phyloP scores from a whole-genome alignment of 2,329 filamentous ascomycete species.

The Apiospora rasikravindrae region DNA sequence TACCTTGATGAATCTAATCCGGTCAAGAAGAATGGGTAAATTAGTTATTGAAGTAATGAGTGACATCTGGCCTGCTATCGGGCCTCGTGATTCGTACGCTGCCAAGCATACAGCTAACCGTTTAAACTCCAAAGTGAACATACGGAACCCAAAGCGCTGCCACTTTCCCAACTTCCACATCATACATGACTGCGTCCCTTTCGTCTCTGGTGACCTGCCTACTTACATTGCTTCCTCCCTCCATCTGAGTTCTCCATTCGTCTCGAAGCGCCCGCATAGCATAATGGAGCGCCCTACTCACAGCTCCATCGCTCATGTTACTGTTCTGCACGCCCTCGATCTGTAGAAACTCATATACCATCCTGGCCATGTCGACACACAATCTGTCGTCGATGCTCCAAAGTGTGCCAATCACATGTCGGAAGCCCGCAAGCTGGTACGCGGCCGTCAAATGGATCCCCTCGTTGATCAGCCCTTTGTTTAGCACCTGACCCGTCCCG shows the following conservation, averaged over 20 bases:
- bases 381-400: constrained; percentile 33
- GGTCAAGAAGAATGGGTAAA: not conserved
- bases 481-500: constrained; percentile 35
- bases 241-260: no score
- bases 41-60: not conserved
- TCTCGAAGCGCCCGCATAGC: no score
- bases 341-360: no score
- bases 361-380: no score
- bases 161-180: not conserved
- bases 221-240: no score
- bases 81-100: no score
- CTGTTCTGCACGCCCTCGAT: no score
- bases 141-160: not conserved
- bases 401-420: constrained; percentile 46
- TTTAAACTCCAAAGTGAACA: not conserved
- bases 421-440: constrained; percentile 46
- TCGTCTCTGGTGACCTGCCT: not conserved
- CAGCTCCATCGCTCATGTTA: not conserved
- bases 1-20: no score
- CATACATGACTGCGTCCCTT: not conserved
- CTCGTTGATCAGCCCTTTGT: constrained; percentile 40
- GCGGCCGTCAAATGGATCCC: constrained; percentile 44
- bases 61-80: not conserved
- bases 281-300: no score
- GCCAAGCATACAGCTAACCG: not conserved